Percentiles rank a stretch among this genome's conserved stretches.
Conservation (phyloP, 108 stramenopile genomes). For the Cyclotella sp. region DNA sequence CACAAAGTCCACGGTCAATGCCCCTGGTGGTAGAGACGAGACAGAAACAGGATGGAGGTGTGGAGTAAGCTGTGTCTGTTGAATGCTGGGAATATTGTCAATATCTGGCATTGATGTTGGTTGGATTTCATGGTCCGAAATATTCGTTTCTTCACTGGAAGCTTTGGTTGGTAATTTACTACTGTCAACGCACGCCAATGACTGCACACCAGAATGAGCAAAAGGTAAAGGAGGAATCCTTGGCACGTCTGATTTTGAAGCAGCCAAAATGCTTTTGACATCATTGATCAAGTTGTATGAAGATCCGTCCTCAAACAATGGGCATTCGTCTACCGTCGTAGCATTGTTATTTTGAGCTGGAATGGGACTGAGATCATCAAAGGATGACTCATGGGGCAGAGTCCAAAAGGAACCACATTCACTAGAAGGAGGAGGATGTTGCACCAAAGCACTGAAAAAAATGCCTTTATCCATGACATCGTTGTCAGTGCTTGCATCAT, state of each 20-base stretch:
- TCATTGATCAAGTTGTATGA: not conserved
- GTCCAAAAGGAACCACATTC: too few relatives aligned
- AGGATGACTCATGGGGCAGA: not conserved
- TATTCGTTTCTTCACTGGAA: not conserved
- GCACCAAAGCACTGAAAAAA: not conserved
- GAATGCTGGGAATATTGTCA: not conserved
- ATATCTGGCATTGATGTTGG: not conserved
- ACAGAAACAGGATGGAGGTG: constrained; percentile 27
- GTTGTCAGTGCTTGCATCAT: too few relatives aligned
- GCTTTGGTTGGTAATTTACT: too few relatives aligned
- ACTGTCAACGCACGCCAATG: too few relatives aligned
- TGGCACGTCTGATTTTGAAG: not conserved
- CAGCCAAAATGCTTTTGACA: not conserved
- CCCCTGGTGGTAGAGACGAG: constrained; percentile 28
- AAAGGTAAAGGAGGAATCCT: too few relatives aligned
- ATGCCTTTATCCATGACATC: not conserved
- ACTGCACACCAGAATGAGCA: too few relatives aligned
- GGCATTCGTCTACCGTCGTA: not conserved
- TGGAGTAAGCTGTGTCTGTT: not conserved
- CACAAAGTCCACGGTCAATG: constrained; percentile 41
- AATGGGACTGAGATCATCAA: not conserved
- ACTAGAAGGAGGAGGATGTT: not conserved
- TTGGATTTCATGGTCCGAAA: not conserved
- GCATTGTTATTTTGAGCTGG: not conserved
- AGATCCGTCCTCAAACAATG: not conserved